Base-by-base conservation (phyloP, 495 filamentous ascomycete species). In the Tuber umbilicatum region DNA sequence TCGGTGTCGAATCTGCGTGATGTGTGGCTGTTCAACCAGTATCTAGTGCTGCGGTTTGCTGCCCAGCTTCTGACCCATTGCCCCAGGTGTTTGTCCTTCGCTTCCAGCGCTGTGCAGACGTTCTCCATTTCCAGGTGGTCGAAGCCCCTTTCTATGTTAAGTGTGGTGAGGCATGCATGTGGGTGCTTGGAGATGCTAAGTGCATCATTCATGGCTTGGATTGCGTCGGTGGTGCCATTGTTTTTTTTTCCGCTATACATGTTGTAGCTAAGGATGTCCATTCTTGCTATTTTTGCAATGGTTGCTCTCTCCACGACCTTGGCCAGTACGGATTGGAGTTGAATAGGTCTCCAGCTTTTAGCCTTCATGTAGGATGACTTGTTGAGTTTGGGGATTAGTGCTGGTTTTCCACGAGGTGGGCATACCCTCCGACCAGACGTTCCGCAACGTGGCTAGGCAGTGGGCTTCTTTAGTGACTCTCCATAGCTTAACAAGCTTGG, bases 51-150 rank as follows among this genome's bases (percentile, higher is more conserved):
- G 2, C 47, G 1, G 6, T 50, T 50, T 5, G 21, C 0, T 0
- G 6, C 47, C 7, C 21, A 50, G 23, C n/a, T 1, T 7, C 14
- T 0, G 0, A 50, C 21, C 21, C 21, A 50, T n/a, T 50, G 6
- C 2, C 47, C 6, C 0, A n/a, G 47, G 21, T 50, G 21, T n/a
- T 9, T 7, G 47, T n/a, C 21, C 2, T 50, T n/a, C 4, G 1
- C 0, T 1, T 1, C 5, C 0, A 50, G 19, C 0, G 21, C 1
- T 21, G n/a, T 0, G 5, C 23, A 50, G 0, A 50, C 47, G 1
- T n/a, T 9, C 0, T 50, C 47, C 14, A 50, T 50, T n/a, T 6
- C 0, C 5, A 50, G 45, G 45, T 50, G 5, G 45, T 50, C 21
- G 16, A 45, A 45, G 43, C 43, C 17, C 5, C 9, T 16, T 19